Evolutionary conservation across 2,329 filamentous ascomycete species (phyloP).

Genomic region (Mycosphaerella sp.): DNA sequence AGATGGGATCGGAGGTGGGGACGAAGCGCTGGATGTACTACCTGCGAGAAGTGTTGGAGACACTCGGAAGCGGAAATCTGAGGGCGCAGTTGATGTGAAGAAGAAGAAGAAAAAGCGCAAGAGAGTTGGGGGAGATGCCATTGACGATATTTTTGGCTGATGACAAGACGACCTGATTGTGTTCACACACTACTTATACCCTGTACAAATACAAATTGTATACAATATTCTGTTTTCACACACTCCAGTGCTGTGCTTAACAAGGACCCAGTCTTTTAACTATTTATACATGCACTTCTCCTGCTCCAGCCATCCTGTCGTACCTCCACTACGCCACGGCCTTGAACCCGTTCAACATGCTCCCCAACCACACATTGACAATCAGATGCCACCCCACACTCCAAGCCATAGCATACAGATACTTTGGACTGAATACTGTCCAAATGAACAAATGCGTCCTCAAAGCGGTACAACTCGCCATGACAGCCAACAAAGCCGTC

Average conservation of each 20-base stretch:
- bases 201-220: not conserved
- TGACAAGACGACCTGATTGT: constrained; percentile 3
- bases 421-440: constrained; percentile 98
- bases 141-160: constrained; percentile 61
- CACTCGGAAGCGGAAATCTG: constrained; percentile 18
- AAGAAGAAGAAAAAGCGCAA: constrained; percentile 51
- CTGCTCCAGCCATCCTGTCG: too few species aligned
- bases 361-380: constrained; percentile 58
- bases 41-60: constrained; percentile 16
- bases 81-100: constrained; percentile 15
- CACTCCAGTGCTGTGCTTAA: too few species aligned
- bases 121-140: constrained; percentile 55
- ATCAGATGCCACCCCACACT: constrained; percentile 70
- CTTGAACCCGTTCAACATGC: constrained; percentile 10
- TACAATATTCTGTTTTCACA: not conserved
- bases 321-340: not conserved
- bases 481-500: constrained; percentile 62
- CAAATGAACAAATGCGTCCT: constrained; percentile 93
- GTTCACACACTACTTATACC: not conserved
- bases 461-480: constrained; percentile 78
- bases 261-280: too few species aligned
- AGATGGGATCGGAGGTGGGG: not conserved
- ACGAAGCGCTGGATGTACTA: not conserved
- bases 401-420: constrained; percentile 89
- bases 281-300: not conserved